A percentile compares a stretch with the other conserved stretches of the same genome.
phyloP scores from a whole-genome alignment of 192 early-diverging fungal genomes.

The Backusella australiensis region DNA sequence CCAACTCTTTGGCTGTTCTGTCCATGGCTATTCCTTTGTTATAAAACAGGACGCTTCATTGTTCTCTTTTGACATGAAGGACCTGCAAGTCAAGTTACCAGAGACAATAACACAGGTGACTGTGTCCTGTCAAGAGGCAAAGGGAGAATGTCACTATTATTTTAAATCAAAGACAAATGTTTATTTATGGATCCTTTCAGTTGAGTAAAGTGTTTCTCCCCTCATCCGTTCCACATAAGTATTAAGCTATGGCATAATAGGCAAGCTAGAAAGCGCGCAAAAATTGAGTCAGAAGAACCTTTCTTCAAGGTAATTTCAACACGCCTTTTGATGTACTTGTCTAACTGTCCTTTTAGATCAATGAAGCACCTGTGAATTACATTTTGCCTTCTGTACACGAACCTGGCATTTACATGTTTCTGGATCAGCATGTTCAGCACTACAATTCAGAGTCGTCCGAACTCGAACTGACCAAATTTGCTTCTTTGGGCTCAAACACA shows the following conservation, averaged over 20 bases:
- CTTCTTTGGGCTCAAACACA: background rate
- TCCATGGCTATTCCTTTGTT: background rate
- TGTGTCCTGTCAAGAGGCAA: background rate
- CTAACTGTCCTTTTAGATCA: background rate
- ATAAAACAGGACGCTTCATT: background rate
- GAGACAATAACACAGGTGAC: background rate
- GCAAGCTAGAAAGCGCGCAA: background rate
- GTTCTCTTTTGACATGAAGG: background rate
- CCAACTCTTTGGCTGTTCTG: background rate
- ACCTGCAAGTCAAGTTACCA: background rate
- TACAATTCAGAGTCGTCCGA: background rate
- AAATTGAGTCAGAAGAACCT: background rate
- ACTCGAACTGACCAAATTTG: background rate
- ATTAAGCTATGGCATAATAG: background rate
- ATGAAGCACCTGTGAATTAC: background rate
- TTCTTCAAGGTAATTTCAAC: background rate
- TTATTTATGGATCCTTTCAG: background rate
- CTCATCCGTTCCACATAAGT: background rate
- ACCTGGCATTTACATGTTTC: background rate
- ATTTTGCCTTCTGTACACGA: background rate
- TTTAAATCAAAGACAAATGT: constrained; percentile 1
- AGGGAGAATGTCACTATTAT: background rate
- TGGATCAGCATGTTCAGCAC: background rate
- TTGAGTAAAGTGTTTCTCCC: background rate
- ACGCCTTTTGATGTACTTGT: too few relatives aligned